Conservation (phyloP, 257 asterid genomes). For the Solanum medicagineum region DNA sequence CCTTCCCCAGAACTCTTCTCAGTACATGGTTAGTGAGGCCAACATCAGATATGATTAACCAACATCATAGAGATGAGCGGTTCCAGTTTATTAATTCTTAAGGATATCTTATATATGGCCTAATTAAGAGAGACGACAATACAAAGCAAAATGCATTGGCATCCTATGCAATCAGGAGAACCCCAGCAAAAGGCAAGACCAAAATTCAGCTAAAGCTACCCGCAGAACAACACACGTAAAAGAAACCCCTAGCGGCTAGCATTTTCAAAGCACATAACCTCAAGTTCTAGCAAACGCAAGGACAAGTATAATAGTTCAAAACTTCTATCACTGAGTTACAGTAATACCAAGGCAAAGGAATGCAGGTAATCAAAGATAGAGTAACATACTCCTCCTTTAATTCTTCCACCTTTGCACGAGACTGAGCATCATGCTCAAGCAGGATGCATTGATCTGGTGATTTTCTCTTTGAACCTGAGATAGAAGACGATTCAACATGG, state of each 20-base stretch:
- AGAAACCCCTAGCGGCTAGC: background rate
- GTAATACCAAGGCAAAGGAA: background rate
- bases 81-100: background rate
- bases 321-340: background rate
- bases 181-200: background rate
- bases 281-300: background rate
- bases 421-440: slow-evolving; percentile 44
- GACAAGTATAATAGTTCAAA: background rate
- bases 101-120: background rate
- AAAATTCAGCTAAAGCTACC: background rate
- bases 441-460: slow-evolving; percentile 32
- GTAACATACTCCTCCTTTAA: slow-evolving; percentile 64
- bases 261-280: background rate
- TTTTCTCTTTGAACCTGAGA: slow-evolving; percentile 54
- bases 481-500: slow-evolving; percentile 11
- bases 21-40: background rate
- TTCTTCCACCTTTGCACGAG: slow-evolving; percentile 52
- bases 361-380: background rate
- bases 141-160: background rate
- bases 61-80: background rate
- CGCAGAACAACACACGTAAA: background rate
- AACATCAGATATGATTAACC: background rate
- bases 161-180: background rate
- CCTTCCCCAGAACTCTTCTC: background rate
- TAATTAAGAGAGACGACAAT: background rate